Base-by-base conservation (phyloP, 345 rosid genomes). In the Sisymbrium altissimum region DNA sequence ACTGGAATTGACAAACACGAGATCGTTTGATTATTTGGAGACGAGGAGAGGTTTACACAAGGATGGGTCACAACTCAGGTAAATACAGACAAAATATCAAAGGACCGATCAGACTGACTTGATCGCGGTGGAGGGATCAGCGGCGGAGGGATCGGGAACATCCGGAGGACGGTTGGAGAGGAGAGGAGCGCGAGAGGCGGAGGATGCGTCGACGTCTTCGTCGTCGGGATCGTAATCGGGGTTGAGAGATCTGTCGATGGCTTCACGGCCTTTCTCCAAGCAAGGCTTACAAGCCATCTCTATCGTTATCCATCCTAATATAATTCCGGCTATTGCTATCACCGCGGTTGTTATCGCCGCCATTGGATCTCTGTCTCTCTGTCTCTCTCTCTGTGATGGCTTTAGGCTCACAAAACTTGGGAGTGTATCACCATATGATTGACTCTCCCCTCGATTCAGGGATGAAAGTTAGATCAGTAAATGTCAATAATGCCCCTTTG, bases 251-350 rank as follows among this genome's bases (percentile, higher is more conserved):
- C 86, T 86, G 78, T 88, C 91, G 69, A 90, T 85, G 57, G 93
- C 96, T 74, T 86, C 83, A 23, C 93, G 91, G 39, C 96, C 96
- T 38, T 60, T 71, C 10, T 88, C 89, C 6, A 90, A 83, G 68
- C 96, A 88, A 48, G 96, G 96, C 82, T 88, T 88, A 81, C 93
- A 90, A 25, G 96, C 93, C 58, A 90, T 82, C 81, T 90, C 96
- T 10, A 90, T 88, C 61, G 93, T 68, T 43, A 90, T 86, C 93
- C 96, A 90, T 9, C 87, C 96, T 52, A 90, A 70, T 3, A 90
- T 75, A 29, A 88, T 83, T 56, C 90, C 96, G 1, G 86, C 96
- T 43, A 88, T 86, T 44, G 85, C 90, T 53, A 88, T 79, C 79
- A 90, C 58, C 32, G 93, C 97, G 13, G 66, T 85, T 32, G 93